A percentile compares a stretch with the other conserved stretches of the same genome.
These are phyloP conservation scores for Pyrenopolyporus hunteri DNA, from an alignment of 495 filamentous ascomycete genomes.

Conservation along the genomic window DNA sequence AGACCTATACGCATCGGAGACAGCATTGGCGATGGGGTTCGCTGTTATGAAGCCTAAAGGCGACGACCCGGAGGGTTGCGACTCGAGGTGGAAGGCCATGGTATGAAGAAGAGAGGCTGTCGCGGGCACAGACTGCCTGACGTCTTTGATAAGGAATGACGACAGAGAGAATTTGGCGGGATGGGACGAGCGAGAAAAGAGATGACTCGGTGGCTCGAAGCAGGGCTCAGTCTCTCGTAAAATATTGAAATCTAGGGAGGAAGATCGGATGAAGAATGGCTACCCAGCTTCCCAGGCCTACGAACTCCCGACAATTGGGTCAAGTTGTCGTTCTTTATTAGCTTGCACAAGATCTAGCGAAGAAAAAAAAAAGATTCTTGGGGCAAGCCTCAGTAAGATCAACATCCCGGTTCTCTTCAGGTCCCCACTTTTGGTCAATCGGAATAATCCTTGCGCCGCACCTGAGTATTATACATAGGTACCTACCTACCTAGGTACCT, in stretches of 20 bases:
- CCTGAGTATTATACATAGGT: neutral
- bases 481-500: neutral
- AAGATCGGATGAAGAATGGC: neutral
- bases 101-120: slow-evolving; percentile 36
- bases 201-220: neutral
- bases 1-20: slow-evolving; percentile 78
- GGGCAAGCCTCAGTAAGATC: slow-evolving; percentile 32
- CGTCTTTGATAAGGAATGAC: slow-evolving; percentile 20
- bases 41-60: slow-evolving; percentile 70
- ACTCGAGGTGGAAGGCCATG: slow-evolving; percentile 51
- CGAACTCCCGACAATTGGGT: slow-evolving; percentile 27
- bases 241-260: neutral
- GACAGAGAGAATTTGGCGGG: slow-evolving; percentile 10
- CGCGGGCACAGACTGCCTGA: neutral
- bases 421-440: slow-evolving; percentile 20
- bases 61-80: slow-evolving; percentile 51
- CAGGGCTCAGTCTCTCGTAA: neutral
- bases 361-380: slow-evolving; percentile 38
- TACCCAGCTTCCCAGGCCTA: slow-evolving; percentile 23
- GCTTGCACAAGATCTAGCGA: slow-evolving; percentile 19
- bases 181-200: neutral
- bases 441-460: slow-evolving; percentile 28
- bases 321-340: slow-evolving; percentile 20
- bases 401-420: slow-evolving; percentile 26
- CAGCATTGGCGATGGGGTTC: slow-evolving; percentile 70